These are phyloP conservation scores for Backusella westeae DNA, from an alignment of 192 early-diverging fungal genomes.

Conservation along the genomic window DNA sequence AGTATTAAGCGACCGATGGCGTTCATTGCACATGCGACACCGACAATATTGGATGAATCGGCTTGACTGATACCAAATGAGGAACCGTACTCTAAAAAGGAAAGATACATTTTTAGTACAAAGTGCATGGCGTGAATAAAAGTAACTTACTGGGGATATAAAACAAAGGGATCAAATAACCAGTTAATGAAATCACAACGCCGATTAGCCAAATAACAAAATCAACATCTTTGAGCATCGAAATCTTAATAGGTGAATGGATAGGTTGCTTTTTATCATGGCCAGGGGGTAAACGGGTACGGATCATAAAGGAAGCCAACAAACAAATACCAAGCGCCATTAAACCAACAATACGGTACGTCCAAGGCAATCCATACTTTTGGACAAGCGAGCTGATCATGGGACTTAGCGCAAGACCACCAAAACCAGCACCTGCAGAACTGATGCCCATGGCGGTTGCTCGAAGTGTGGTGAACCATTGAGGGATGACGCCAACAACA, in stretches of 20 bases:
- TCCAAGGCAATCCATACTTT: conserved; percentile 53
- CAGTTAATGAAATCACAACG: conserved; percentile 27
- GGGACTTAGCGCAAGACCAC: conserved; percentile 44
- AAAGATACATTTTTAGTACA: no score
- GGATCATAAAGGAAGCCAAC: conserved; percentile 15
- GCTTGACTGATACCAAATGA: conserved; percentile 8
- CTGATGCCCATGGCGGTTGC: conserved; percentile 57
- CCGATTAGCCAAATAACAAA: conserved; percentile 33
- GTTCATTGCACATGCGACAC: conserved; percentile 25
- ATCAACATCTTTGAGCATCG: conserved; percentile 24
- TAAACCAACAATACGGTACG: conserved; percentile 51
- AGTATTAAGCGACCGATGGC: conserved; percentile 20
- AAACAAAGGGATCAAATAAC: conserved; percentile 41
- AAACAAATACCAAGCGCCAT: conserved; percentile 42
- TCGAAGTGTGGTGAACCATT: conserved; percentile 56
- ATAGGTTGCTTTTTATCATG: background rate
- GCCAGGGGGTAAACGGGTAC: conserved; percentile 12
- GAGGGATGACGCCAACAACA: conserved; percentile 35
- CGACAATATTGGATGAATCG: conserved; percentile 12
- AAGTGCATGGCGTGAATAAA: no score
- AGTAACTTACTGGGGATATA: conserved; percentile 32
- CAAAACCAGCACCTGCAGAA: conserved; percentile 66
- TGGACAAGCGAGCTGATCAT: conserved; percentile 42
- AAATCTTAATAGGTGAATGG: conserved; percentile 9
- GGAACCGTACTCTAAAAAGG: conserved; percentile 10